Base-by-base conservation (phyloP, 768 basidiomycete genomes). In the Heimioporus sp. region DNA sequence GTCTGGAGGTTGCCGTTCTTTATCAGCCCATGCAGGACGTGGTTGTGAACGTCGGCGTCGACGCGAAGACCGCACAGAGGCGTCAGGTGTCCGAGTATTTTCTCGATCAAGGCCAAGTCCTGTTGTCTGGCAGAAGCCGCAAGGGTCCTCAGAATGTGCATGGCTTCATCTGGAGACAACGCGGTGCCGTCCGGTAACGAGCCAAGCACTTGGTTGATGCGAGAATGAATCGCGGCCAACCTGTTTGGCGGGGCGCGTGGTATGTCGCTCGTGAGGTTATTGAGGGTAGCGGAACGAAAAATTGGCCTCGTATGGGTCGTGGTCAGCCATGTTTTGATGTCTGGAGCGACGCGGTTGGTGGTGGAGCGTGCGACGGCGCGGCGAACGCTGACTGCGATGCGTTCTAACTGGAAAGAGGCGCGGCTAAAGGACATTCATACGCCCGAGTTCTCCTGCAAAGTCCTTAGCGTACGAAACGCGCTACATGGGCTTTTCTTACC, bases 341-440 rank as follows among this genome's bases (percentile, higher is more conserved):
- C 52, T 42, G 52, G 52, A 32, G 52, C 40, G 50, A 54, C 28
- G 5, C 41, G 57, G 42, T 45, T 58, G 46, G 46, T 38, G 21
- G 51, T 52, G 47, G 47, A 43, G 32, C 43, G 53, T 47, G 48
- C 13, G 52, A 55, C 56, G 13, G 62, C 58, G 49, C 67, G 67
- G 48, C 49, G 57, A 53, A 63, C 58, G 53, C 31, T 48, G 46
- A 64, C 49, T 45, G 63, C 65, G 46, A 65, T 59, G 20, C 65
- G 63, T 53, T 66, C 66, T 12, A 69, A 35, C 15, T 62, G 67
- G 57, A 32, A 64, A 61, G 59, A 71, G 74, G 61, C 75, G 67
- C 72, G 63, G 39, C 58, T 38, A 46, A 76, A 66, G 76, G 74
- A 81, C 81, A 87, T 86, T 82, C 85, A 86, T 82, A 72, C 80